A percentile compares a stretch with the other conserved stretches of the same genome.
These are phyloP conservation scores for Brasilioporus rufonigricans DNA, from an alignment of 768 basidiomycete species.

Conservation along the genomic window DNA sequence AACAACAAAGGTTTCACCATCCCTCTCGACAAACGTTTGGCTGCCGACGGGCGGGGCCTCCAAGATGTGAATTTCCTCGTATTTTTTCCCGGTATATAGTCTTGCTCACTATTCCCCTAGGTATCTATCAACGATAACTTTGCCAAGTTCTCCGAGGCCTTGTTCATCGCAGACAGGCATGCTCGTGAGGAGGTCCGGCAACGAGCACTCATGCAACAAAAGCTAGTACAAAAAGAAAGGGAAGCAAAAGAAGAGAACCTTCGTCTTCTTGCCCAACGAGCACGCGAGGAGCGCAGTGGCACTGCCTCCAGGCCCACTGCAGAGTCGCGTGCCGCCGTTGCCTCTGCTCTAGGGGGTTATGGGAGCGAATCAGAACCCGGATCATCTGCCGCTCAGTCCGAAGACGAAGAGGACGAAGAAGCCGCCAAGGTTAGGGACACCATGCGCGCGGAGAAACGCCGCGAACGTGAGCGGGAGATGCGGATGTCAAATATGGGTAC, in stretches of 20 bases:
- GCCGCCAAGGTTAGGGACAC: constrained; percentile 83
- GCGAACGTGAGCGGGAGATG: constrained; percentile 95
- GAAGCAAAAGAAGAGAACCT: constrained; percentile 93
- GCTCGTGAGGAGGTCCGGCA: constrained; percentile 98
- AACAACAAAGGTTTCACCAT: constrained; percentile 99
- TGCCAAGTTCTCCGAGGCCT: constrained; percentile 95
- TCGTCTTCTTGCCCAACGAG: constrained; percentile 90
- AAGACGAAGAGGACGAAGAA: constrained; percentile 73
- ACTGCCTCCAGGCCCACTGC: constrained; percentile 62
- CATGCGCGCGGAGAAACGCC: constrained; percentile 88
- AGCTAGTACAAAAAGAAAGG: constrained; percentile 98
- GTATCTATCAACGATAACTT: constrained; percentile 99
- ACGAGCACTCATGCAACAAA: constrained; percentile 96
- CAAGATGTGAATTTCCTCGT: constrained; percentile 74
- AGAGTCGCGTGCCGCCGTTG: constrained; percentile 67
- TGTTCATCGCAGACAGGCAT: constrained; percentile 94
- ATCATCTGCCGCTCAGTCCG: constrained; percentile 48
- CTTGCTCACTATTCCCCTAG: constrained; percentile 39
- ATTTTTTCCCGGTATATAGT: neutral
- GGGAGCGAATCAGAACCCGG: constrained; percentile 70
- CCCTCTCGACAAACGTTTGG: constrained; percentile 95
- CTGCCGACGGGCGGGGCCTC: constrained; percentile 96
- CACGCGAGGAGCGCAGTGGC: constrained; percentile 90
- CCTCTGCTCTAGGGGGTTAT: constrained; percentile 79
- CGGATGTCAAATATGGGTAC: constrained; percentile 99